Base-by-base conservation (phyloP, 768 basidiomycete species). In the Russula vinacea region DNA sequence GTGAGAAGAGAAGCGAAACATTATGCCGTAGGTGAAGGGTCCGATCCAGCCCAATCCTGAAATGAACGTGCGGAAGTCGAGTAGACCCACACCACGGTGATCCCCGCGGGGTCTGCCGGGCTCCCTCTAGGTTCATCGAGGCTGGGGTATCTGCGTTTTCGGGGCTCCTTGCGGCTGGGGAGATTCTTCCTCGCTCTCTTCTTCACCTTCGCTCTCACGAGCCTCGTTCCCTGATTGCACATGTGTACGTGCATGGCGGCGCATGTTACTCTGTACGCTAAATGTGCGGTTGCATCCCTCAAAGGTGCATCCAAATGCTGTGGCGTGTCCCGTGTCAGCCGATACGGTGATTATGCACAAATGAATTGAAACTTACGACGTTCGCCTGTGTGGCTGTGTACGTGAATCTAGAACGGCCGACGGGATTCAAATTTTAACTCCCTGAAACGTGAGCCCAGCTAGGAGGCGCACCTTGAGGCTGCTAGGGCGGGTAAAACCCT, bases 231-330 rank as follows among this genome's bases (percentile, higher is more conserved):
- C 62, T 54, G 57, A 35, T 57, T 64, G 79, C 32, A 75, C 77
- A 71, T 92, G 90, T 14, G 88, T 86, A 60, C 90, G 85, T 64
- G 89, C 85, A 73, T 92, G 90, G 62, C 90, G 81, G 66, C 90
- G 87, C 90, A 92, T 92, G 77, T 92, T 92, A 74, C 89, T 91
- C 71, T 91, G 84, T 56, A 92, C 90, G 71, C 89, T 90, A 75
- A 92, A 92, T 72, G 86, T 85, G 50, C 90, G 86, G 8, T 87
- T 87, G 75, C 90, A 92, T 63, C 83, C 83, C 67, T 86, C 83
- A 58, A 84, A 82, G 19, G 90, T 85, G 73, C 90, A 92, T 50
- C 81, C 77, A 75, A 88, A 91, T 10, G 90, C 90, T 92, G 72
- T 62, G 62, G 53, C 53, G 58, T 16, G 19, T 3, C 17, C 19